These are phyloP conservation scores for Tephrocybe sp. DNA, from an alignment of 768 basidiomycete species.

Conservation along the genomic window DNA sequence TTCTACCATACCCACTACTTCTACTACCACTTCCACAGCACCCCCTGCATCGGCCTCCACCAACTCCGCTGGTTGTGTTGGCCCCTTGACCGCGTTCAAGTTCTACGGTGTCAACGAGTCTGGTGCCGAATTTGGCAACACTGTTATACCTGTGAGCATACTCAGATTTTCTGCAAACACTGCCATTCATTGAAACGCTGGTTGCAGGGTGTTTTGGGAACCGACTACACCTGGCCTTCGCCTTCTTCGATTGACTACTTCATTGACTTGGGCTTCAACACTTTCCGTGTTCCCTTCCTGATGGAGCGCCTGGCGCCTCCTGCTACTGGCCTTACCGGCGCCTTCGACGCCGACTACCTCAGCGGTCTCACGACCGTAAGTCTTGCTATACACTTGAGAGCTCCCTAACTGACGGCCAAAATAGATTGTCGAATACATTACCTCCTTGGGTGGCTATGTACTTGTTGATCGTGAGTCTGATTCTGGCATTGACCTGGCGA, in stretches of 20 bases:
- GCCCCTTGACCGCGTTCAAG: slow-evolving; percentile 53
- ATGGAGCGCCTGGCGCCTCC: slow-evolving; percentile 58
- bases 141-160: slow-evolving; percentile 43
- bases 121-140: slow-evolving; percentile 61
- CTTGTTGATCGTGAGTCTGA: slow-evolving; percentile 52
- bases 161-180: background rate
- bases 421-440: slow-evolving; percentile 61
- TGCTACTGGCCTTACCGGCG: slow-evolving; percentile 50
- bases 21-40: slow-evolving; percentile 30
- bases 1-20: slow-evolving; percentile 28
- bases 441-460: slow-evolving; percentile 57
- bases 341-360: slow-evolving; percentile 55
- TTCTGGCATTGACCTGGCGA: background rate
- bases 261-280: slow-evolving; percentile 55
- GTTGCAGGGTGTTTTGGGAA: slow-evolving; percentile 36
- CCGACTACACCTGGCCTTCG: slow-evolving; percentile 52
- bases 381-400: background rate
- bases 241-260: slow-evolving; percentile 48
- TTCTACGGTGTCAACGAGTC: slow-evolving; percentile 65
- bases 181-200: background rate
- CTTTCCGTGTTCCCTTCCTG: slow-evolving; percentile 62
- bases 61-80: slow-evolving; percentile 33
- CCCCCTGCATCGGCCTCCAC: slow-evolving; percentile 24
- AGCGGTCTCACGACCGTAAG: slow-evolving; percentile 45
- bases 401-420: background rate